These are phyloP conservation scores for Kwoniella botswanensis DNA, from an alignment of 768 basidiomycete genomes.

Conservation along the genomic window DNA sequence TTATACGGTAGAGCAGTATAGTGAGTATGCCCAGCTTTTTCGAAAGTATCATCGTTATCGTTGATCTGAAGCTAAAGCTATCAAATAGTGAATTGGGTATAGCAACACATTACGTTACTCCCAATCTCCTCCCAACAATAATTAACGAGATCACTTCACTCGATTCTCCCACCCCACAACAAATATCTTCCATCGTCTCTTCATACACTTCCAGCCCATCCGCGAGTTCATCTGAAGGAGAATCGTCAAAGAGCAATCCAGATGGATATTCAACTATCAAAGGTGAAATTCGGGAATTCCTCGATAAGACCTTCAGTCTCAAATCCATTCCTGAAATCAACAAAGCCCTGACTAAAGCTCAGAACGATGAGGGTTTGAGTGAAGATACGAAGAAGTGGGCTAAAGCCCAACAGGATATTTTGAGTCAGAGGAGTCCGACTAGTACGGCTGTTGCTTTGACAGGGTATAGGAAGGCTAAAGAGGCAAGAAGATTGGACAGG, in stretches of 20 bases:
- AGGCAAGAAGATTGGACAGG: conserved; percentile 65
- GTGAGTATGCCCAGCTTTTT: conserved; percentile 62
- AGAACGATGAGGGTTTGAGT: conserved; percentile 58
- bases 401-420: conserved; percentile 65
- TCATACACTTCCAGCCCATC: conserved; percentile 63
- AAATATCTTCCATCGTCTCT: conserved; percentile 67
- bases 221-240: conserved; percentile 59
- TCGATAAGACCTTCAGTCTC: conserved; percentile 79
- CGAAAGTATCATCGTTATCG: no score
- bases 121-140: conserved; percentile 73
- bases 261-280: conserved; percentile 55
- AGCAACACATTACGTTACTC: conserved; percentile 90
- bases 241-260: conserved; percentile 34
- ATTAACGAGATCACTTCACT: conserved; percentile 68
- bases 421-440: conserved; percentile 82
- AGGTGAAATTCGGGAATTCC: conserved; percentile 71
- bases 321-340: conserved; percentile 75
- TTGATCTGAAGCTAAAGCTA: no score
- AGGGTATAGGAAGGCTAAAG: conserved; percentile 74
- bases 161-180: conserved; percentile 52
- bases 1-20: conserved; percentile 81
- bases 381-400: conserved; percentile 75
- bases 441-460: conserved; percentile 86
- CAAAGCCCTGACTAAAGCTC: conserved; percentile 61
- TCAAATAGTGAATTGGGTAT: conserved; percentile 78